Evolutionary conservation across 495 filamentous ascomycete genomes (phyloP).

Genomic region (Daldinia concentrica): DNA sequence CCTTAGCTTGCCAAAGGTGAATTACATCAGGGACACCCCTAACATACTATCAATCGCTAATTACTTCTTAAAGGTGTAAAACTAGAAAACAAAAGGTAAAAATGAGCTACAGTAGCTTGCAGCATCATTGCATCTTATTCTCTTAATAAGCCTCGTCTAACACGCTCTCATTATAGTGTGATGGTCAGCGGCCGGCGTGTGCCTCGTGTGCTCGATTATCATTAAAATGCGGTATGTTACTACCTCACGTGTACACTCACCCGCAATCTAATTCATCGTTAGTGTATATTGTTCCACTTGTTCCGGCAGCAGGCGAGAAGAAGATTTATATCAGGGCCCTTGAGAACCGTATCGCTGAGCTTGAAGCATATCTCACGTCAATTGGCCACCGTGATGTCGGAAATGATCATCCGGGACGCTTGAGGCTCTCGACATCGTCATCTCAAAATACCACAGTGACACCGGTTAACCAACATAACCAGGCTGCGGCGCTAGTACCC

Average conservation of each 20-base stretch:
- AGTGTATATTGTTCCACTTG: constrained; percentile 44
- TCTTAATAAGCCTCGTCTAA: constrained; percentile 18
- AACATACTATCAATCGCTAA: constrained; percentile 1
- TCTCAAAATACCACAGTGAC: constrained; percentile 12
- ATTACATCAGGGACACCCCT: background rate
- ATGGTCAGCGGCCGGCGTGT: constrained; percentile 45
- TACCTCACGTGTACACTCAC: background rate
- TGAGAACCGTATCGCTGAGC: constrained; percentile 46
- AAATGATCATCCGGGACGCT: constrained; percentile 33
- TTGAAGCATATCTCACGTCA: constrained; percentile 41
- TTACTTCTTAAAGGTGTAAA: constrained; percentile 40
- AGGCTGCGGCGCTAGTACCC: background rate
- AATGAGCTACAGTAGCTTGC: background rate
- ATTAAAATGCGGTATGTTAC: constrained; percentile 44
- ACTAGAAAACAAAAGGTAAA: constrained; percentile 48
- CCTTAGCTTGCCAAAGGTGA: constrained; percentile 46
- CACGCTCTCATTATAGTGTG: constrained; percentile 35
- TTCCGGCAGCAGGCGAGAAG: constrained; percentile 44
- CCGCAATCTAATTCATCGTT: constrained; percentile 4
- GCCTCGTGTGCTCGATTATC: constrained; percentile 42
- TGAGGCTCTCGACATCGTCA: constrained; percentile 19
- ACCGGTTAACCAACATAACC: constrained; percentile 14
- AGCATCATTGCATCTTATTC: background rate
- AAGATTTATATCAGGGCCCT: constrained; percentile 50
- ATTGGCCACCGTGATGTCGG: constrained; percentile 34